phyloP scores from a whole-genome alignment of 2,329 filamentous ascomycete species.

The Aspergillus sergii region DNA sequence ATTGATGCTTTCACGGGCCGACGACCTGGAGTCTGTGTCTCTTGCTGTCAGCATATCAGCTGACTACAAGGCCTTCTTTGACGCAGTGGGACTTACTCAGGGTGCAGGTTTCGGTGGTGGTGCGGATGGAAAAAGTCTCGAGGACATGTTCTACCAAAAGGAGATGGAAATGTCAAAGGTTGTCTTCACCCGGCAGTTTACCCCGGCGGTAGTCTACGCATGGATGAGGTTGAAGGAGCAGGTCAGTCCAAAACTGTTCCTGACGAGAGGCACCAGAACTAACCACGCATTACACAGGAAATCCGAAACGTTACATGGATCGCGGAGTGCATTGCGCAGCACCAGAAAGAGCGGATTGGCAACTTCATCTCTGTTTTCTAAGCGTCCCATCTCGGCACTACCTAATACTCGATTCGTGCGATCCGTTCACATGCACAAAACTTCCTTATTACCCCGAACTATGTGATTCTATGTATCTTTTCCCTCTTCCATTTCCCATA shows the following conservation, averaged over 20 bases:
- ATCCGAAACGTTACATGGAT: conserved; percentile 99
- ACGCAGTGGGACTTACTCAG: conserved; percentile 79
- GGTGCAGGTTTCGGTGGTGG: conserved; percentile 76
- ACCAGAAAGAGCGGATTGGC: conserved; percentile 97
- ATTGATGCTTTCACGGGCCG: conserved; percentile 89
- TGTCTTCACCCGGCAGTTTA: conserved; percentile 95
- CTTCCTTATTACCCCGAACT: background rate
- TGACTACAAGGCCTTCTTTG: conserved; percentile 96
- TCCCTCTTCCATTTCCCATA: conserved; percentile 19
- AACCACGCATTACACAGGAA: conserved; percentile 63
- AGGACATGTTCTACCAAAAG: conserved; percentile 98
- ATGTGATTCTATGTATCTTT: conserved; percentile 18
- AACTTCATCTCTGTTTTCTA: conserved; percentile 99
- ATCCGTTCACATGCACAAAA: conserved; percentile 13
- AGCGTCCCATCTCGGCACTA: conserved; percentile 27
- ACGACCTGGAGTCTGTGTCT: conserved; percentile 91
- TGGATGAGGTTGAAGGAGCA: conserved; percentile 98
- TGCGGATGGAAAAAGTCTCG: conserved; percentile 82
- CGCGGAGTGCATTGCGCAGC: conserved; percentile 98
- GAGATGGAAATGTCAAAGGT: conserved; percentile 98
- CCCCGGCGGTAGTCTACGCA: conserved; percentile 89
- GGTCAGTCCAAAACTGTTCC: conserved; percentile 56
- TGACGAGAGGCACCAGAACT: conserved; percentile 17
- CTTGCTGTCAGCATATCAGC: conserved; percentile 89
- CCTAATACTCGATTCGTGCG: background rate